Base-by-base conservation (phyloP, 306 rosid species). In the Cucurbita argyrosperma region DNA sequence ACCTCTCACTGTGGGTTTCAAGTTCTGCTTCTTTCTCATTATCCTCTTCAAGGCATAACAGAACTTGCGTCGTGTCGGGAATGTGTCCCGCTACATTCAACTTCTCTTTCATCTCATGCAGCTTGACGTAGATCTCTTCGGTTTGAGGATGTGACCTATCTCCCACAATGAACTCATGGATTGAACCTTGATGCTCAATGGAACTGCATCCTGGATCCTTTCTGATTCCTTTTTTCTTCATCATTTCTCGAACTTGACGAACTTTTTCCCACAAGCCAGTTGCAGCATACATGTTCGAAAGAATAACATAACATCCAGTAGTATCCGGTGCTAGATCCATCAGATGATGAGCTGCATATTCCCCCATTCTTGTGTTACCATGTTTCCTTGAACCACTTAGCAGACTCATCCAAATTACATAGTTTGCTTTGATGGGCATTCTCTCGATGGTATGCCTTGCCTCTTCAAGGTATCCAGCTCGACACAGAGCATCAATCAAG, bases 61-160 rank as follows among this genome's bases (percentile, higher is more conserved):
- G 79, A 77, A 85, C 91, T 69, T 89, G 90, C 53, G 84, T 83
- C 64, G 83, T 85, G 62, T 83, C 90, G 49, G 96, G 90, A 86
- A 87, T 81, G 82, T 86, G 85, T 16, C 94, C 84, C 1, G 2
- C 83, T 9, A 76, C 62, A 75, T 77, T 85, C 82, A 89, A 63
- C 38, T 76, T 87, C 77, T 83, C 80, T 69, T 84, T 84, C 84
- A 87, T 85, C 76, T 89, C 88, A 52, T 60, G 49, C 82, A 85
- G 76, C 79, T 85, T 89, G 47, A 71, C 71, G 66, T 82, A 80
- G 74, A 86, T 83, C 72, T 80, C 83, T 55, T 80, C 45, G 5
- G 77, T 72, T 79, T 76, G 76, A 16, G 89, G 84, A 77, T 89
- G 89, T 19, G 87, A 84, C 73, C 60, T 80, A 62, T 87, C 86